Evolutionary conservation across 2,329 filamentous ascomycete species (phyloP).

Genomic region (Pseudocercospora pini-densiflorae): DNA sequence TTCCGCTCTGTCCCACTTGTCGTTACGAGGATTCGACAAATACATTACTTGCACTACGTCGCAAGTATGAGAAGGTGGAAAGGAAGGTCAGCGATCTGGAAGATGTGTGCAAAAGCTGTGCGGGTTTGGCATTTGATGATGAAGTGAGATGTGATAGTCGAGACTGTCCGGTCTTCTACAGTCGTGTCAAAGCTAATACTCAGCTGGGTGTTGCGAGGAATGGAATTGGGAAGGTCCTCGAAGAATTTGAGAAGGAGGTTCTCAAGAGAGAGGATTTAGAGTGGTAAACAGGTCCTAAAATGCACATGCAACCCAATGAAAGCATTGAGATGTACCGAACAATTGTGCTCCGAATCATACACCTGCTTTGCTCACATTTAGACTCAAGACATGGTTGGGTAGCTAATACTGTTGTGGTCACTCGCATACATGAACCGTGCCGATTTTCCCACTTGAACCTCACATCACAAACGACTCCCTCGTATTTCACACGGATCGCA

Average conservation of each 20-base stretch:
- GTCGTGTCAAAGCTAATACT: conserved; percentile 66
- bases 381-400: too few relatives aligned
- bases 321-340: neutral
- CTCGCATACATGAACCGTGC: too few relatives aligned
- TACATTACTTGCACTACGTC: conserved; percentile 68
- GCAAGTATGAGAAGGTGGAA: conserved; percentile 66
- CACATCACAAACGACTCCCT: too few relatives aligned
- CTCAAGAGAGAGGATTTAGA: conserved; percentile 11
- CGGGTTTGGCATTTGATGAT: conserved; percentile 72
- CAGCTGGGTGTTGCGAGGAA: conserved; percentile 46
- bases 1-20: conserved; percentile 65
- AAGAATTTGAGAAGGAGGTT: conserved; percentile 44
- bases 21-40: conserved; percentile 54
- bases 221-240: conserved; percentile 48
- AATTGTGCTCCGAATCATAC: too few relatives aligned
- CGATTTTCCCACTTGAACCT: too few relatives aligned
- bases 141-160: conserved; percentile 85
- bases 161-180: conserved; percentile 93
- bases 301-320: neutral
- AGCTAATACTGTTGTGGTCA: too few relatives aligned
- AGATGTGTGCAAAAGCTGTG: conserved; percentile 78
- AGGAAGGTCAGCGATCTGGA: conserved; percentile 66
- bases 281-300: neutral
- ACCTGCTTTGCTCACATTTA: too few relatives aligned
- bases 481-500: too few relatives aligned